Evolutionary conservation across 1,284 basidiomycete species (phyloP).

Genomic region (Malassezia japonica): DNA sequence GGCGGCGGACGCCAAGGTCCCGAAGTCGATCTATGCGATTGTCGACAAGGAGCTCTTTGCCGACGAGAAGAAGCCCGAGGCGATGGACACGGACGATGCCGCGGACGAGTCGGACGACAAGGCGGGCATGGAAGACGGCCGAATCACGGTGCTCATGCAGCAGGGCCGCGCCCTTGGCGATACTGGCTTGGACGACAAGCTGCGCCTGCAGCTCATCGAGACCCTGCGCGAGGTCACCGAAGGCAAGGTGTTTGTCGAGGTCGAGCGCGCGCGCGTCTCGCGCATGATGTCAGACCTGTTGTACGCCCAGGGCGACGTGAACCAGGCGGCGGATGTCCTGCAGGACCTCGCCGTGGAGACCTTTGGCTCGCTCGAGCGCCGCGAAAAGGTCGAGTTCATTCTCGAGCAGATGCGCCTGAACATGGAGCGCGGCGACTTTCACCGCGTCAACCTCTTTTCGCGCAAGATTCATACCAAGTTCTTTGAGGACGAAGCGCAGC

Average conservation of each 20-base stretch:
- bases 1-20: slow-evolving; percentile 16
- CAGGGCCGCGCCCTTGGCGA: slow-evolving; percentile 32
- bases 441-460: slow-evolving; percentile 78
- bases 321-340: slow-evolving; percentile 51
- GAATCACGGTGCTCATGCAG: slow-evolving; percentile 31
- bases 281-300: slow-evolving; percentile 37
- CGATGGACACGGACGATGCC: slow-evolving; percentile 2
- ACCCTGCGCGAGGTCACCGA: slow-evolving; percentile 85
- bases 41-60: slow-evolving; percentile 16
- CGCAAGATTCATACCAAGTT: slow-evolving; percentile 91
- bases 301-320: slow-evolving; percentile 28
- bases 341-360: slow-evolving; percentile 96
- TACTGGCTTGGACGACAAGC: slow-evolving; percentile 23
- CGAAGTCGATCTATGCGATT: slow-evolving; percentile 11
- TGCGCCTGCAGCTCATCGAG: slow-evolving; percentile 51
- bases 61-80: slow-evolving; percentile 16
- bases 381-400: slow-evolving; percentile 97
- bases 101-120: slow-evolving; percentile 22
- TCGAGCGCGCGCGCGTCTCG: slow-evolving; percentile 76
- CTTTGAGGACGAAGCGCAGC: slow-evolving; percentile 72
- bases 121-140: slow-evolving; percentile 35
- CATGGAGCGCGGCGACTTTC: slow-evolving; percentile 68
- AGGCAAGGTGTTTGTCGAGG: slow-evolving; percentile 98
- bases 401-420: slow-evolving; percentile 94
- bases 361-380: slow-evolving; percentile 92